phyloP scores from a whole-genome alignment of 1,284 basidiomycete genomes.

The Trametes versicolor region DNA sequence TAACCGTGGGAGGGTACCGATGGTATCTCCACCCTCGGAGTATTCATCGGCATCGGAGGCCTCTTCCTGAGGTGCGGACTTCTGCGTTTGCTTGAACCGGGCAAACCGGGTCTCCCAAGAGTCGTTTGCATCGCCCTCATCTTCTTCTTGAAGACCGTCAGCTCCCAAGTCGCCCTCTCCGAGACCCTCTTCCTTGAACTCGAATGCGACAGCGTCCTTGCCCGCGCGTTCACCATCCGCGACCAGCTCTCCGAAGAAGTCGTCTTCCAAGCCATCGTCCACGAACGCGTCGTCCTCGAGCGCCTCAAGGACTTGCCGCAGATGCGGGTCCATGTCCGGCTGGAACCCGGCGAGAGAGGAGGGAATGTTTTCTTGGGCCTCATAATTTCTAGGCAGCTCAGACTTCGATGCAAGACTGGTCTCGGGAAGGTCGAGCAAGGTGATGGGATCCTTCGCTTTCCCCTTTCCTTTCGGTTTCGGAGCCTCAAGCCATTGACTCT shows the following conservation, averaged over 20 bases:
- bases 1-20: constrained; percentile 75
- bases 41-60: constrained; percentile 57
- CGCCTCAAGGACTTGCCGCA: constrained; percentile 94
- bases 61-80: constrained; percentile 45
- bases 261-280: constrained; percentile 75
- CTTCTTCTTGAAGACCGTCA: constrained; percentile 33
- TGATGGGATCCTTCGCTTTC: constrained; percentile 46
- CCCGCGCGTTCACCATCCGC: constrained; percentile 73
- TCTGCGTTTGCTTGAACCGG: constrained; percentile 73
- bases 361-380: constrained; percentile 80
- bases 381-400: constrained; percentile 81
- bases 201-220: constrained; percentile 67
- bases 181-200: constrained; percentile 74
- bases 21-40: constrained; percentile 86
- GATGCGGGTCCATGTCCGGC: constrained; percentile 96
- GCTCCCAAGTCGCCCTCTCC: constrained; percentile 42
- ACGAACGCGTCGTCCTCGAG: constrained; percentile 97
- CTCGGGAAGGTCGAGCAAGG: constrained; percentile 67
- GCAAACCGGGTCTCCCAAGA: constrained; percentile 83
- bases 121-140: constrained; percentile 36
- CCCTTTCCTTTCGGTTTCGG: constrained; percentile 55
- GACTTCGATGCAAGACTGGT: constrained; percentile 77
- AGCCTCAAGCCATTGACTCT: constrained; percentile 80
- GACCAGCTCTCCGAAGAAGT: constrained; percentile 81
- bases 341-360: constrained; percentile 90